A percentile compares a stretch with the other conserved stretches of the same genome.
Conservation (phyloP, 2,329 filamentous ascomycete species). For the Helotiales sp. region DNA sequence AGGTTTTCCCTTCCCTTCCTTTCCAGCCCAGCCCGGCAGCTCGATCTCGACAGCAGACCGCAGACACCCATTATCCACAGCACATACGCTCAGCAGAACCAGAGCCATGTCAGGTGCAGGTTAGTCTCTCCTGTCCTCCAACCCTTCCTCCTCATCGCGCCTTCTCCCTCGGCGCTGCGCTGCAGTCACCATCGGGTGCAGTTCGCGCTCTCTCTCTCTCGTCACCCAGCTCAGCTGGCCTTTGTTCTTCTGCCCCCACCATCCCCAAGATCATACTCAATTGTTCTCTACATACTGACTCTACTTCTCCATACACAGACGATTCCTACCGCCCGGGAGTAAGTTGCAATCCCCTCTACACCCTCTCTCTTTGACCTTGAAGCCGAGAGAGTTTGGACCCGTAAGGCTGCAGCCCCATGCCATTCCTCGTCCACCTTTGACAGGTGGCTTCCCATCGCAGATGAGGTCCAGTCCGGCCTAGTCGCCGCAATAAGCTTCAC, state of each 20-base stretch:
- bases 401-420: conserved; percentile 19
- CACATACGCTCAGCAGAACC: conserved; percentile 11
- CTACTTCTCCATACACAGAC: conserved; percentile 14
- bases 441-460: conserved; percentile 16
- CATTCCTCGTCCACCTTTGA: conserved; percentile 2
- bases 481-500: conserved; percentile 14
- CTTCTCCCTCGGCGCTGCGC: too few relatives aligned
- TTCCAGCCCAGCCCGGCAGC: conserved; percentile 3
- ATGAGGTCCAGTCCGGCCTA: conserved; percentile 13
- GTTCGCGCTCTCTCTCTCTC: background rate
- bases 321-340: conserved; percentile 25
- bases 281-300: conserved; percentile 17
- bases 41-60: conserved; percentile 5
- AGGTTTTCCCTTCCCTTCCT: conserved; percentile 17
- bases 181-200: conserved; percentile 8
- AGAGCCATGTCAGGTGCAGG: conserved; percentile 25
- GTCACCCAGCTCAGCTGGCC: background rate
- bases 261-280: background rate
- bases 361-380: background rate
- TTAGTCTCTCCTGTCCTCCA: conserved; percentile 21
- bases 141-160: conserved; percentile 3
- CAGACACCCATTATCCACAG: conserved; percentile 11
- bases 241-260: background rate
- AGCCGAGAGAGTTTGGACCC: conserved; percentile 2
- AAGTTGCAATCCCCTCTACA: conserved; percentile 14